These are phyloP conservation scores for Colletotrichum abscissum DNA, from an alignment of 2,329 filamentous ascomycete species.

Conservation along the genomic window DNA sequence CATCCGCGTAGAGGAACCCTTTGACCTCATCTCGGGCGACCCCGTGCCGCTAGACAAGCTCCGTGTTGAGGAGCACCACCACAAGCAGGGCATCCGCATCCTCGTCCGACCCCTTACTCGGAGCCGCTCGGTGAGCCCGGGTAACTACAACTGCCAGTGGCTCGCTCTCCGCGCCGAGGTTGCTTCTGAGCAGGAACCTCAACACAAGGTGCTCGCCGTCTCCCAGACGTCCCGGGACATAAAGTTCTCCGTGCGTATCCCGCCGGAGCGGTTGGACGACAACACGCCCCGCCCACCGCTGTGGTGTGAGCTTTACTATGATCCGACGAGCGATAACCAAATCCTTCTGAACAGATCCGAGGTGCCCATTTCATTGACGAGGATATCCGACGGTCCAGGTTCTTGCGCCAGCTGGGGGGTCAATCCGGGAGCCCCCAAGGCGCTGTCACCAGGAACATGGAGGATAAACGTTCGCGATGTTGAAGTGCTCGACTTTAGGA, in stretches of 20 bases:
- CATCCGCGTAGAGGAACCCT: constrained; percentile 57
- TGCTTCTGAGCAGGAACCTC: constrained; percentile 59
- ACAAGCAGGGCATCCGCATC: constrained; percentile 67
- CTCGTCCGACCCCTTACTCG: constrained; percentile 65
- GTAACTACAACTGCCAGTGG: constrained; percentile 65
- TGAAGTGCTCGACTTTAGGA: constrained; percentile 67
- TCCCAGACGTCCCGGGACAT: constrained; percentile 70
- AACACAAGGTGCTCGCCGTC: constrained; percentile 68
- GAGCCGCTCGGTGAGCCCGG: constrained; percentile 66
- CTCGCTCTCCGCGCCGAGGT: constrained; percentile 66
- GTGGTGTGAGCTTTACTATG: constrained; percentile 72
- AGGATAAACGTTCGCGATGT: constrained; percentile 61
- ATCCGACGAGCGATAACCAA: constrained; percentile 68
- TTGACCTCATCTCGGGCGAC: constrained; percentile 50
- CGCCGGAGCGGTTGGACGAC: constrained; percentile 56
- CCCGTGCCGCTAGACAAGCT: constrained; percentile 66
- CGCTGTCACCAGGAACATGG: constrained; percentile 67
- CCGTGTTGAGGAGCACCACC: constrained; percentile 61
- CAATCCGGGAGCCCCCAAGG: constrained; percentile 56
- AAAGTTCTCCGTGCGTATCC: constrained; percentile 69
- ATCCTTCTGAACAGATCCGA: constrained; percentile 68
- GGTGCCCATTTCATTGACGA: constrained; percentile 61
- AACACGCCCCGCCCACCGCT: constrained; percentile 58
- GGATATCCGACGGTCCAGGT: constrained; percentile 53
- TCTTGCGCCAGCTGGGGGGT: constrained; percentile 49